phyloP scores from a whole-genome alignment of 169 alveolate genomes.

The Neospora caninum region DNA sequence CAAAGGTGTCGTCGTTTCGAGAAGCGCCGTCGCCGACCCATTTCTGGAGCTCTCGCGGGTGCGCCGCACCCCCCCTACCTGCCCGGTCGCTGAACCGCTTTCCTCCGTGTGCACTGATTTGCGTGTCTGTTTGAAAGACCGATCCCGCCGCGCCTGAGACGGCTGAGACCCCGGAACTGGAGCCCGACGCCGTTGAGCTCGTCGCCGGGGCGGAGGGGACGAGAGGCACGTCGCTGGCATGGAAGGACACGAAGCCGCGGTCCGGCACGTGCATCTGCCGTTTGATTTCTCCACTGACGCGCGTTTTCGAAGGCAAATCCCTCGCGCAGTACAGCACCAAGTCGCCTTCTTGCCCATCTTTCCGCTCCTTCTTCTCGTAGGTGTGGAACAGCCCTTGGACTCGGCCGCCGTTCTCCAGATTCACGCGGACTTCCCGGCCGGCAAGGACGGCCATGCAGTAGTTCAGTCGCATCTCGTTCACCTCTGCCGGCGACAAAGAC shows the following conservation, averaged over 20 bases:
- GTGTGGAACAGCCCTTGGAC: slow-evolving; percentile 13
- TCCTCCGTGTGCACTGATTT: background rate
- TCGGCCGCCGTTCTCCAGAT: slow-evolving; percentile 7
- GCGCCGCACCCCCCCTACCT: background rate
- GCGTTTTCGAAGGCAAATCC: background rate
- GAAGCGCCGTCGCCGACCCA: background rate
- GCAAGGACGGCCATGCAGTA: slow-evolving; percentile 10
- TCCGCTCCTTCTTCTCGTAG: slow-evolving; percentile 6
- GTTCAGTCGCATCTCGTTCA: background rate
- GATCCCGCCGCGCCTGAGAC: background rate
- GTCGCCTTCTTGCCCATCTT: background rate
- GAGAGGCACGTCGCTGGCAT: background rate
- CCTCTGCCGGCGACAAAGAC: background rate
- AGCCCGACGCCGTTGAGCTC: slow-evolving; percentile 5
- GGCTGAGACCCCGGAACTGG: background rate
- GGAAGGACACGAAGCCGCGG: background rate
- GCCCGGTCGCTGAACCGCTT: background rate
- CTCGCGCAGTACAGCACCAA: slow-evolving; percentile 23
- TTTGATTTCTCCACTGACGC: slow-evolving; percentile 23
- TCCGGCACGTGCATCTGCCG: slow-evolving; percentile 21
- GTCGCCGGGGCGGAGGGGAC: slow-evolving; percentile 7
- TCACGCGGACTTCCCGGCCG: slow-evolving; percentile 27
- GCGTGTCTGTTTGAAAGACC: slow-evolving; percentile 48
- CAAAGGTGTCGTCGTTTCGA: background rate
- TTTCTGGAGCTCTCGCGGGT: background rate